Evolutionary conservation across 176 grass and related monocot species (phyloP), one percentile per base, ranked within the genome.

Genomic region (Raddia distichophylla): DNA sequence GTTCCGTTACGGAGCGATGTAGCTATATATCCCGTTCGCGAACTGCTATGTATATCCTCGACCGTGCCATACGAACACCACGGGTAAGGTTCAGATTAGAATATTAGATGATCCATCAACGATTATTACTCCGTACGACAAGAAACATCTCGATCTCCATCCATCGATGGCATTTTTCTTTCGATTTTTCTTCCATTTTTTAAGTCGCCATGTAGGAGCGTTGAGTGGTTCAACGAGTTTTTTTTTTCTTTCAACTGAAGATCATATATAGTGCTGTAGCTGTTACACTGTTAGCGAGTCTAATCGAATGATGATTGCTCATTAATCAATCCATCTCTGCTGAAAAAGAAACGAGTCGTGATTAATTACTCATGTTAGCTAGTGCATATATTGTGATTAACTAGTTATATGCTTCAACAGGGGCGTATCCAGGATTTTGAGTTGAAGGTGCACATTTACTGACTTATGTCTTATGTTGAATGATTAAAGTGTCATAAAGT

Each of bases 1-100:
- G 69, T 74, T 74, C 81, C 81, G 70, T 74, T 70, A 74, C 80
- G 59, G 56, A 22, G 56, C 22, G 54, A 6, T 55, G 3, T 11
- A 5, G 40, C 78, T 5, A 40, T 1, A 1, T 10, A 13, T 19
- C 32, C 33, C 51, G 20, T 61, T 3, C 3, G 10, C 47, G 61
- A 53, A 64, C 14, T 5, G 5, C 10, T 5, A 12, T 27, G 1
- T 27, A 27, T 27, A 27, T 22, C 0, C 59, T 12, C 37, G 22
- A 10, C 32, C 60, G 60, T 62, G 60, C 22, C 60, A 62, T 62
- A 33, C 60, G 10, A 13, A 32, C 22, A 13, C 10, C 4, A 10
- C 20, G 9, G 37, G 37, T 40, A 40, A 40, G 13, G 60, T 62
- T 62, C 60, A 6, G 19, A 62, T 63, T 3, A 33, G 32, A 62